Evolutionary conservation across 768 basidiomycete species (phyloP).

Genomic region (Lactarius vividus): DNA sequence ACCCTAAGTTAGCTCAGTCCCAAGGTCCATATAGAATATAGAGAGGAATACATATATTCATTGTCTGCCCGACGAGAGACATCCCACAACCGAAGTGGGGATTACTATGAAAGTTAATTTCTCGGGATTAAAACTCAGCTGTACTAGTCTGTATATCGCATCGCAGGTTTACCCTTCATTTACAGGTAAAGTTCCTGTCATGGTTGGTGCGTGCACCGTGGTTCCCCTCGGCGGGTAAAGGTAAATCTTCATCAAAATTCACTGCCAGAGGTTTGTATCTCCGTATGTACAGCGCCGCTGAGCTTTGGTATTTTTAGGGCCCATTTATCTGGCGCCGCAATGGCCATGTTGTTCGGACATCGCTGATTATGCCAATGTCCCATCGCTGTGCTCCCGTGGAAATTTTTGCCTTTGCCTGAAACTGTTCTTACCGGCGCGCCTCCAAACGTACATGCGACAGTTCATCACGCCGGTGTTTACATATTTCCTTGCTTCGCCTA

Average conservation of each 20-base stretch:
- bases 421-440: not conserved
- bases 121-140: too few relatives aligned
- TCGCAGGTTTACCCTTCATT: too few relatives aligned
- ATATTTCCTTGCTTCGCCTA: not conserved
- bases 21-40: too few relatives aligned
- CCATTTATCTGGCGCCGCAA: conserved; percentile 1
- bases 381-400: not conserved
- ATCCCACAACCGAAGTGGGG: too few relatives aligned
- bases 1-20: too few relatives aligned
- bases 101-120: too few relatives aligned
- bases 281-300: not conserved
- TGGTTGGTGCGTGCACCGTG: too few relatives aligned
- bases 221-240: not conserved
- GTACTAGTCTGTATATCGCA: too few relatives aligned
- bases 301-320: not conserved
- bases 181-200: too few relatives aligned
- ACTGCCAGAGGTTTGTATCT: not conserved
- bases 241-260: not conserved
- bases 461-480: not conserved
- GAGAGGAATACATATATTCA: too few relatives aligned
- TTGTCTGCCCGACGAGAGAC: too few relatives aligned
- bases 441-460: not conserved
- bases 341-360: not conserved
- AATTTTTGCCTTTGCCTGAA: not conserved
- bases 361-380: not conserved